Evolutionary conservation across 140 eudicot species (phyloP).

Genomic region (Anethum foeniculum): DNA sequence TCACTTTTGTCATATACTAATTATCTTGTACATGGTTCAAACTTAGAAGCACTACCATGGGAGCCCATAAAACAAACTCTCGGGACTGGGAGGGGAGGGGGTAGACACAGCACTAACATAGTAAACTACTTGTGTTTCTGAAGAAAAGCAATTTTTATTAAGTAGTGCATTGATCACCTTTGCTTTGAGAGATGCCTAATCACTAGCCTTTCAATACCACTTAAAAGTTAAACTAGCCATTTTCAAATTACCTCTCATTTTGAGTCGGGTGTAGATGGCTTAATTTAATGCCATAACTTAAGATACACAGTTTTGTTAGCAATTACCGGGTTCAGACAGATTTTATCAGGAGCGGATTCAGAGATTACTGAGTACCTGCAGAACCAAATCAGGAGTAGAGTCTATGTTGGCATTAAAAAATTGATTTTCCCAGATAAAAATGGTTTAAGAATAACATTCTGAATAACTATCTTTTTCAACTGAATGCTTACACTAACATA

Average conservation of each 20-base stretch:
- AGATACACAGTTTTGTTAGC: slow-evolving; percentile 2
- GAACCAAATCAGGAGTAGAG: not conserved
- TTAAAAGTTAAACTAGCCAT: not conserved
- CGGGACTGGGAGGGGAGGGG: too few species aligned
- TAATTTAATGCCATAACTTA: not conserved
- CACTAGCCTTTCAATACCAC: not conserved
- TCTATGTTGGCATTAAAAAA: not conserved
- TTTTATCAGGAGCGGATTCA: slow-evolving; percentile 73
- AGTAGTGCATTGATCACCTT: not conserved
- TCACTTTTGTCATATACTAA: not conserved
- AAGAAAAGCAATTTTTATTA: not conserved
- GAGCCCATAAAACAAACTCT: not conserved
- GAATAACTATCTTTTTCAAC: not conserved
- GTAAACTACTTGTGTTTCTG: not conserved
- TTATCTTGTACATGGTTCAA: not conserved
- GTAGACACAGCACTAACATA: not conserved
- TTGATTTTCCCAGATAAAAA: not conserved
- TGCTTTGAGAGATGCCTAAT: not conserved
- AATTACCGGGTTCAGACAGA: slow-evolving; percentile 65
- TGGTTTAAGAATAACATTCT: not conserved
- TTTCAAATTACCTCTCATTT: not conserved
- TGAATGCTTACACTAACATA: slow-evolving; percentile 61
- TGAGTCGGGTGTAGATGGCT: not conserved
- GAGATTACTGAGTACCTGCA: slow-evolving; percentile 86
- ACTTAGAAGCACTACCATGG: not conserved